Evolutionary conservation across 257 asterid genomes (phyloP).

Genomic region (Solanum pinnatisectum): DNA sequence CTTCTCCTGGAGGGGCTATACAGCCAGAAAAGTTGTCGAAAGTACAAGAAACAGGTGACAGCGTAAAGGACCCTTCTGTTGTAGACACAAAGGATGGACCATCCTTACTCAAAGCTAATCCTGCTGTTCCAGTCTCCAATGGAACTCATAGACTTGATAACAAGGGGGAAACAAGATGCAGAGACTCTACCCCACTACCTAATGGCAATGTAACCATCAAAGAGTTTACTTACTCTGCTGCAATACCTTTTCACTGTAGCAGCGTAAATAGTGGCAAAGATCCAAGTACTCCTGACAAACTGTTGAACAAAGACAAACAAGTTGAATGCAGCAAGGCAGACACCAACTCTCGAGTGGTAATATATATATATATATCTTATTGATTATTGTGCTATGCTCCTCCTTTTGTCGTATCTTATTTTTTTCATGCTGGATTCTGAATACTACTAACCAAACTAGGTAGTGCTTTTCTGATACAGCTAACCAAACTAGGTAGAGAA

Average conservation of each 20-base stretch:
- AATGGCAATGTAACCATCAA: slow-evolving; percentile 13
- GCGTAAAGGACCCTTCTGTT: slow-evolving; percentile 9
- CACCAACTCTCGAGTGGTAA: slow-evolving; percentile 33
- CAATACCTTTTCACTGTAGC: slow-evolving; percentile 5
- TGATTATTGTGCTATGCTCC: neutral
- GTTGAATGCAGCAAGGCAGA: slow-evolving; percentile 8
- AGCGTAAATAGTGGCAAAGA: slow-evolving; percentile 1
- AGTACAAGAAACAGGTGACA: slow-evolving; percentile 17
- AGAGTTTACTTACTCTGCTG: slow-evolving; percentile 12
- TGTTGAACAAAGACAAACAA: slow-evolving; percentile 3
- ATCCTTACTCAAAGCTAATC: slow-evolving; percentile 7
- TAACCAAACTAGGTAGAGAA: too few relatives aligned
- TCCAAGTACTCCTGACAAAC: neutral
- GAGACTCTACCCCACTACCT: slow-evolving; percentile 4
- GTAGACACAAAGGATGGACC: slow-evolving; percentile 4
- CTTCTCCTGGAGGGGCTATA: slow-evolving; percentile 13
- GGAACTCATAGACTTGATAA: slow-evolving; percentile 10
- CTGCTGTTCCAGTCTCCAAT: slow-evolving; percentile 14
- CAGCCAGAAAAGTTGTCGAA: slow-evolving; percentile 4
- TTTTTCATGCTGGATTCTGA: neutral
- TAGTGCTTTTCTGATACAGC: too few relatives aligned
- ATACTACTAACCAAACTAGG: neutral
- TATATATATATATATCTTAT: neutral
- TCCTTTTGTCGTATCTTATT: neutral
- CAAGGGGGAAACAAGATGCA: neutral